phyloP scores from a whole-genome alignment of 129 eudicot genomes.

The Dittrichia graveolens region DNA sequence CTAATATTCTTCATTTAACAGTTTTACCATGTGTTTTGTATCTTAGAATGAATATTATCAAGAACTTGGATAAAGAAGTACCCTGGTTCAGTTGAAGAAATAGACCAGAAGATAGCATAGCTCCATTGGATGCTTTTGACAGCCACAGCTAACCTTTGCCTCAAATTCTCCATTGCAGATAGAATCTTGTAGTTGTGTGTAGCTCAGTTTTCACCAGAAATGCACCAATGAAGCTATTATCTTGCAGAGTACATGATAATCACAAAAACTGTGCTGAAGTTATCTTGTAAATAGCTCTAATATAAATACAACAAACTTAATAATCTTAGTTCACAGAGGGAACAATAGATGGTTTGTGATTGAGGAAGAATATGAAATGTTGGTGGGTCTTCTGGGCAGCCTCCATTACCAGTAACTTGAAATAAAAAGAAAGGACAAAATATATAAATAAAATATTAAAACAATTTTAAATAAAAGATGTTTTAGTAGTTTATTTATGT shows the following conservation, averaged over 20 bases:
- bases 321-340: conserved; percentile 3
- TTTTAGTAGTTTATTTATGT: too few species aligned
- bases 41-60: background rate
- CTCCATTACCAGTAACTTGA: conserved; percentile 22
- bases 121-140: conserved; percentile 84
- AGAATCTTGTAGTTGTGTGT: background rate
- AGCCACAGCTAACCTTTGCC: conserved; percentile 68
- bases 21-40: conserved; percentile 19
- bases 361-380: background rate
- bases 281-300: background rate
- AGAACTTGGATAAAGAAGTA: conserved; percentile 25
- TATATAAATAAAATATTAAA: conserved; percentile 14
- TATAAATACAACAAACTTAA: background rate
- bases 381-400: conserved; percentile 24
- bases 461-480: background rate
- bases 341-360: conserved; percentile 6
- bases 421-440: background rate
- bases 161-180: conserved; percentile 44
- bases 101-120: conserved; percentile 92
- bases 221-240: conserved; percentile 20
- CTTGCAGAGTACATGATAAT: background rate
- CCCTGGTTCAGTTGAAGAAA: conserved; percentile 64
- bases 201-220: background rate
- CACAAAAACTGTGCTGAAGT: background rate
- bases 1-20: background rate